Evolutionary conservation across 169 alveolate species (phyloP).

Genomic region (Cyclospora cayetanensis): DNA sequence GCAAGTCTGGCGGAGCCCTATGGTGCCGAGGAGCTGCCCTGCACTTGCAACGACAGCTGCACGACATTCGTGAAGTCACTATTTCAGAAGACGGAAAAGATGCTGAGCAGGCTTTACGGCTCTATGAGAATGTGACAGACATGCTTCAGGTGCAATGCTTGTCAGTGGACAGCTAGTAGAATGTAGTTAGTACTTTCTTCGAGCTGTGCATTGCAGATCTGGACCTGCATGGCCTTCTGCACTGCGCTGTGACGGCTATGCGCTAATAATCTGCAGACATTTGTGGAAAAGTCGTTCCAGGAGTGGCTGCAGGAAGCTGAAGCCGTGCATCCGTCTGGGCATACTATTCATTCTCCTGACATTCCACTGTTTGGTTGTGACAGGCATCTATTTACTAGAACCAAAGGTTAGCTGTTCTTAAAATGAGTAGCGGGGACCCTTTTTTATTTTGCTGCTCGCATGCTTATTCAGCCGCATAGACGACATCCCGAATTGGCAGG

Average conservation of each 20-base stretch:
- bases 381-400: constrained; percentile 10
- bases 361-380: constrained; percentile 63
- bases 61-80: neutral
- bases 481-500: too few species aligned
- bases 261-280: constrained; percentile 31
- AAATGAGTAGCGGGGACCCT: too few species aligned
- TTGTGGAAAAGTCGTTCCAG: constrained; percentile 65
- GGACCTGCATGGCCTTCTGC: neutral
- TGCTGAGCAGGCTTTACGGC: constrained; percentile 16
- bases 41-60: constrained; percentile 72
- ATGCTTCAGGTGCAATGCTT: constrained; percentile 5
- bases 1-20: constrained; percentile 70
- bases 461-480: too few species aligned
- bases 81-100: constrained; percentile 43
- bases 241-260: neutral
- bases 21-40: constrained; percentile 75
- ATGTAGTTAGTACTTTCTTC: neutral
- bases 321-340: constrained; percentile 61
- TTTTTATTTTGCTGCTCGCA: too few species aligned
- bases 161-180: neutral
- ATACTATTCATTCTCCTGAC: constrained; percentile 30
- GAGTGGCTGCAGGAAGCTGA: constrained; percentile 73
- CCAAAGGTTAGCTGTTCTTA: constrained; percentile 11
- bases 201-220: neutral
- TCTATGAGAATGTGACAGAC: constrained; percentile 6